Evolutionary conservation across 768 basidiomycete species (phyloP), one percentile per base, ranked within the genome.

Genomic region (Kwoniella sp.): DNA sequence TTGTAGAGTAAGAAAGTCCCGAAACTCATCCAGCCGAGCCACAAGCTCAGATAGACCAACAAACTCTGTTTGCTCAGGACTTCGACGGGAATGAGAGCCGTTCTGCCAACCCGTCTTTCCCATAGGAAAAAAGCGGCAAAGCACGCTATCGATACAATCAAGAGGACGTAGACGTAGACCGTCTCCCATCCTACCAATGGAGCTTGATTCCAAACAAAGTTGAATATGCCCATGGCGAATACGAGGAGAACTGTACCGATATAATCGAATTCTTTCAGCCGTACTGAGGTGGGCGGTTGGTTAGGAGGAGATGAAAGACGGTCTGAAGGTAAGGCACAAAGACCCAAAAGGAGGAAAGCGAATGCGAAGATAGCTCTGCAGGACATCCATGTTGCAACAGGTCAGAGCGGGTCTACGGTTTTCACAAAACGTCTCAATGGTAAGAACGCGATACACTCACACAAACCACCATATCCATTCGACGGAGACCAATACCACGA

Each of bases 191-290:
- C 73, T 1, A 63, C 62, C 15, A 70, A 51, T 6, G 71, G 49
- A 22, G 65, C 63, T 58, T 75, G 71, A 46, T 75, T 75, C 68
- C 68, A 75, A 0, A 67, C 60, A 40, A 75, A 75, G 50, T 75
- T 72, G 68, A 75, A 65, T 5, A 75, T 58, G 15, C 69, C 68
- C 44, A 75, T 60, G 6, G 65, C 57, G 54, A 59, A n/a, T 15
- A 65, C 50, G n/a, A 72, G 68, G 6, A 70, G 60, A 27, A 67
- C 9, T 13, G 67, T 53, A 5, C 73, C 73, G 52, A 66, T 27
- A 29, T 65, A 55, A 53, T 75, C 73, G 58, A 72, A 63, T 30
- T 37, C 10, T 44, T 29, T 26, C 8, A 54, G 29, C 15, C 25
- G 46, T 10, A 12, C 10, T 17, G 53, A 44, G 1, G 24, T 46